Evolutionary conservation across 306 rosid genomes (phyloP).

Genomic region (Casuarina equisetifolia): DNA sequence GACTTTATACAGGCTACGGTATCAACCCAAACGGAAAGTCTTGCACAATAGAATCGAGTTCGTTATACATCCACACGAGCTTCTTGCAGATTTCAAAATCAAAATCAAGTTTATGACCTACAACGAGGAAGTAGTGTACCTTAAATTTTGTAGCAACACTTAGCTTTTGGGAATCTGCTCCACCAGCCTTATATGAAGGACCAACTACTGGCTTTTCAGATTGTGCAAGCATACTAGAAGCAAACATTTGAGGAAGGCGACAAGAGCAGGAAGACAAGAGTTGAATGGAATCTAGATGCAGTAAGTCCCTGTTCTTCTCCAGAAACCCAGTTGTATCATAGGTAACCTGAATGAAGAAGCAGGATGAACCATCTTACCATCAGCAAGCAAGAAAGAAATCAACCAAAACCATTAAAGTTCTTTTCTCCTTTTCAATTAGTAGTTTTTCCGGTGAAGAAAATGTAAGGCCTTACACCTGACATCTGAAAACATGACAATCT

Average conservation of each 20-base stretch:
- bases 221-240: constrained; percentile 76
- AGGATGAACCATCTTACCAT: constrained; percentile 43
- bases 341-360: constrained; percentile 65
- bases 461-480: not conserved
- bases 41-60: not conserved
- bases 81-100: not conserved
- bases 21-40: not conserved
- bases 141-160: constrained; percentile 97
- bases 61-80: not conserved
- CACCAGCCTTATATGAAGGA: constrained; percentile 78
- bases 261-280: constrained; percentile 91
- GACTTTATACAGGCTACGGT: not conserved
- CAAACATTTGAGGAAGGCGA: constrained; percentile 89
- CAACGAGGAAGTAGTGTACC: constrained; percentile 41
- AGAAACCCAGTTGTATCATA: constrained; percentile 94
- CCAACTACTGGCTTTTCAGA: constrained; percentile 88
- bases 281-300: constrained; percentile 90
- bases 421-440: not conserved
- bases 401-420: constrained; percentile 4
- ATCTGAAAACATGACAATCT: not conserved
- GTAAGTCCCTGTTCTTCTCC: constrained; percentile 95
- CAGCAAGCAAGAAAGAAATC: constrained; percentile 27
- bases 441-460: not conserved
- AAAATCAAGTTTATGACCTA: not conserved
- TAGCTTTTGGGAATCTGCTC: constrained; percentile 96